Conservation (phyloP, 768 basidiomycete species). For the Cystofilobasidium ferigula region DNA sequence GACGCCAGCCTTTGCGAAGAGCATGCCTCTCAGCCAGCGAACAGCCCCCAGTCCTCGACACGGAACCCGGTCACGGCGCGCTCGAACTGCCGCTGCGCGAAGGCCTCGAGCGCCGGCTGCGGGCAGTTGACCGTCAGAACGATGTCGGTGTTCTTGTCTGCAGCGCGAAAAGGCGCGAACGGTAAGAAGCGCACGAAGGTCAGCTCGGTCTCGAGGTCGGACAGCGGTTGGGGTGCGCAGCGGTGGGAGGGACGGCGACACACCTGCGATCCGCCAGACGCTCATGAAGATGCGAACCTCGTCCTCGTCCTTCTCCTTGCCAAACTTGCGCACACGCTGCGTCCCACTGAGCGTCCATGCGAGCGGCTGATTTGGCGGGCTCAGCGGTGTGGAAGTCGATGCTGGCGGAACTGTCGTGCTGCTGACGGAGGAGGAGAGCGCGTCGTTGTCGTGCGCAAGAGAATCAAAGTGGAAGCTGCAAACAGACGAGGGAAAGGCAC, state of each 20-base stretch:
- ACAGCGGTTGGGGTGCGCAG: no score
- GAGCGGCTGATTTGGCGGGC: slow-evolving; percentile 33
- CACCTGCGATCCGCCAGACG: slow-evolving; percentile 58
- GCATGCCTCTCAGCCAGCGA: slow-evolving; percentile 7
- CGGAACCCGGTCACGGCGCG: slow-evolving; percentile 11
- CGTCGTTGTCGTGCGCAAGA: slow-evolving; percentile 80
- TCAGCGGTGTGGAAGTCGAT: slow-evolving; percentile 41
- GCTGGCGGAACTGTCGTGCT: not conserved
- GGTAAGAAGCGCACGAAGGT: not conserved
- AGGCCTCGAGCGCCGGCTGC: slow-evolving; percentile 39
- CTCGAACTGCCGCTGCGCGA: slow-evolving; percentile 30
- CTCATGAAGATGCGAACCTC: slow-evolving; percentile 66
- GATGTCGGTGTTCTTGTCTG: slow-evolving; percentile 58
- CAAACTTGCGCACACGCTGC: slow-evolving; percentile 70
- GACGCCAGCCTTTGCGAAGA: no score
- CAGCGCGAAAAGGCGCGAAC: not conserved
- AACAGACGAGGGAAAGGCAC: not conserved
- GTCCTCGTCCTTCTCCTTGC: slow-evolving; percentile 40
- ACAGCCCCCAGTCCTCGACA: slow-evolving; percentile 21
- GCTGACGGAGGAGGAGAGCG: slow-evolving; percentile 41
- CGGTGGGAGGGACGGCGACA: slow-evolving; percentile 4
- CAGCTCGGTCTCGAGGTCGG: not conserved
- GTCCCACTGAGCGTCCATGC: slow-evolving; percentile 56
- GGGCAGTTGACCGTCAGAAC: slow-evolving; percentile 79
- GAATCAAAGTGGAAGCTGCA: slow-evolving; percentile 84